A percentile compares a stretch with the other conserved stretches of the same genome.
These are phyloP conservation scores for Acacia crassicarpa DNA, from an alignment of 306 rosid genomes.

Conservation along the genomic window DNA sequence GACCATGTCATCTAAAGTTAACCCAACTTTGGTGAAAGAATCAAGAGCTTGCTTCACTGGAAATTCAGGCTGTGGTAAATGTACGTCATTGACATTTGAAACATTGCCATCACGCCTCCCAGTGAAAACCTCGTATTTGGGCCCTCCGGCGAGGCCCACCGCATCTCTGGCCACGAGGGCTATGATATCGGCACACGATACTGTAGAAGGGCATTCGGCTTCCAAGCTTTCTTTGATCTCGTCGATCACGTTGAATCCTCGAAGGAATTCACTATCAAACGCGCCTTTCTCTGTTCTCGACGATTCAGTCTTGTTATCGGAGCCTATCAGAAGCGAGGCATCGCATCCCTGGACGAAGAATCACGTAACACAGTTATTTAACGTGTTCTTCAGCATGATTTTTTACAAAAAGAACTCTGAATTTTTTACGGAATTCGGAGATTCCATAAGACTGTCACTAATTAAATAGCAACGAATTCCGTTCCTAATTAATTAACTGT, in stretches of 20 bases:
- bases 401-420: too few relatives aligned
- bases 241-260: constrained; percentile 40
- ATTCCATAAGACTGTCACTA: too few relatives aligned
- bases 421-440: too few relatives aligned
- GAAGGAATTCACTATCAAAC: constrained; percentile 27
- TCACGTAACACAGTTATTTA: background rate
- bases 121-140: constrained; percentile 34
- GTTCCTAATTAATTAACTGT: too few relatives aligned
- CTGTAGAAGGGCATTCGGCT: constrained; percentile 39
- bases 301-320: background rate
- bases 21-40: background rate
- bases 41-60: background rate
- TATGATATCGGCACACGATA: constrained; percentile 49
- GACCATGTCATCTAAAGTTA: background rate
- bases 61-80: constrained; percentile 33
- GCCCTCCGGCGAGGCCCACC: constrained; percentile 37
- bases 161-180: constrained; percentile 43
- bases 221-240: constrained; percentile 34
- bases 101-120: constrained; percentile 42
- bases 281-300: constrained; percentile 24
- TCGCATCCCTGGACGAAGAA: constrained; percentile 36
- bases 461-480: too few relatives aligned
- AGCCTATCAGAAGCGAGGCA: constrained; percentile 42
- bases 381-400: background rate
- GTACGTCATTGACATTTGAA: constrained; percentile 9